These are phyloP conservation scores for Candida alai DNA, from an alignment of 805 yeast species.

Conservation along the genomic window DNA sequence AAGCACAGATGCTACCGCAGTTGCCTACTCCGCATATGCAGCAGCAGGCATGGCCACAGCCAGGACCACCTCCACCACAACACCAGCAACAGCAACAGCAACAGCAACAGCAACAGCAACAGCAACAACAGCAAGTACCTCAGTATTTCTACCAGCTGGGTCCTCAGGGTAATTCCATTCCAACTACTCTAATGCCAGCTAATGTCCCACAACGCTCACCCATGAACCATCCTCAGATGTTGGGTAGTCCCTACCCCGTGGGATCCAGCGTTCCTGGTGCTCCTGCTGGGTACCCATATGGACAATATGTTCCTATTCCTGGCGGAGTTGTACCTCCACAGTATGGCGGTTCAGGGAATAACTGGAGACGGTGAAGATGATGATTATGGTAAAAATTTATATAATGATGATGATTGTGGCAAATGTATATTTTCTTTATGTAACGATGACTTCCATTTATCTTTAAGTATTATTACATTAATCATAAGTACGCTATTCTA, in stretches of 20 bases:
- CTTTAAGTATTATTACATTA: neutral
- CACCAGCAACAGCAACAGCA: constrained; percentile 10
- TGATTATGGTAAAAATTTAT: neutral
- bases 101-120: constrained; percentile 10
- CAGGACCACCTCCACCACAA: constrained; percentile 16
- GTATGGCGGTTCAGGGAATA: constrained; percentile 18
- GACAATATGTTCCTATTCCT: constrained; percentile 33
- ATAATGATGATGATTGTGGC: neutral
- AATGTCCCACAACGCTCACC: constrained; percentile 17
- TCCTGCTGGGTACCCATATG: constrained; percentile 37
- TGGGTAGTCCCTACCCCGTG: constrained; percentile 19
- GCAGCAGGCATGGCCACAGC: constrained; percentile 18
- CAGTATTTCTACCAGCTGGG: constrained; percentile 15
- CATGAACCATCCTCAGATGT: constrained; percentile 16
- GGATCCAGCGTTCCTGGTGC: constrained; percentile 28
- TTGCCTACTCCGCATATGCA: constrained; percentile 5
- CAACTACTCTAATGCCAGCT: constrained; percentile 1
- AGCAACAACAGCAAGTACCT: constrained; percentile 11
- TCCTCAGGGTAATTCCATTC: too few relatives aligned
- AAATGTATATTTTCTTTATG: too few relatives aligned
- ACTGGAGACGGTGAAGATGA: constrained; percentile 22
- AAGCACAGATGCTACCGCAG: constrained; percentile 2
- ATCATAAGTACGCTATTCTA: neutral
- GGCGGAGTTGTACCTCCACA: constrained; percentile 24
- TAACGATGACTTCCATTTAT: neutral